A percentile compares a stretch with the other conserved stretches of the same genome.
phyloP scores from a whole-genome alignment of 1,284 basidiomycete genomes.

The Cutaneotrichosporon spelunceum region DNA sequence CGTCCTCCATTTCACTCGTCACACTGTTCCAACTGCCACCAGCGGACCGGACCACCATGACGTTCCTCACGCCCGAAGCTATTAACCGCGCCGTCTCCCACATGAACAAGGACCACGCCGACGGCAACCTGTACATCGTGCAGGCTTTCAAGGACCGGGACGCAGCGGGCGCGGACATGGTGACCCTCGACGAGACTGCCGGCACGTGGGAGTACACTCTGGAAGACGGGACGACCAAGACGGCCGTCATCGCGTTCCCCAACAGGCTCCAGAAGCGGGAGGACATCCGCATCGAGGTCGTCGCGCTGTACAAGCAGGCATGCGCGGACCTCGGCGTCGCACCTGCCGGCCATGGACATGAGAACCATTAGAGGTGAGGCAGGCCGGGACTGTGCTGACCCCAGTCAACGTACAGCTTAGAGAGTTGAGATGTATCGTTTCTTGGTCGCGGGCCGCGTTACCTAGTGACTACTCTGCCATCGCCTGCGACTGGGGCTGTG shows the following conservation, averaged over 20 bases:
- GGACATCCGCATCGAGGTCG: conserved; percentile 13
- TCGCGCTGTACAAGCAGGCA: conserved; percentile 10
- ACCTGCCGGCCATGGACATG: not conserved
- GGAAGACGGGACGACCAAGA: conserved; percentile 8
- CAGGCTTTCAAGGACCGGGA: conserved; percentile 6
- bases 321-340: not conserved
- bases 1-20: no score
- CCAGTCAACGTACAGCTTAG: not conserved
- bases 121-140: conserved; percentile 14
- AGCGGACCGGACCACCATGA: not conserved
- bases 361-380: not conserved
- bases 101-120: conserved; percentile 15
- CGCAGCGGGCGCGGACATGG: conserved; percentile 5
- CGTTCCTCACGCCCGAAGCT: not conserved
- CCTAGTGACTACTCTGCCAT: not conserved
- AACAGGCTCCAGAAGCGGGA: conserved; percentile 3
- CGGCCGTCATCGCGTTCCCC: not conserved
- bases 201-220: conserved; percentile 10
- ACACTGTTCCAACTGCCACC: not conserved
- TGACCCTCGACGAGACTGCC: not conserved
- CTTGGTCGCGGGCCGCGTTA: no score
- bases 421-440: not conserved
- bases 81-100: conserved; percentile 5
- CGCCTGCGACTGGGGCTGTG: no score
- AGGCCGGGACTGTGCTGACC: not conserved